Conservation (phyloP, 1,139 yeast genomes). For the Tardiomyces blankii region DNA sequence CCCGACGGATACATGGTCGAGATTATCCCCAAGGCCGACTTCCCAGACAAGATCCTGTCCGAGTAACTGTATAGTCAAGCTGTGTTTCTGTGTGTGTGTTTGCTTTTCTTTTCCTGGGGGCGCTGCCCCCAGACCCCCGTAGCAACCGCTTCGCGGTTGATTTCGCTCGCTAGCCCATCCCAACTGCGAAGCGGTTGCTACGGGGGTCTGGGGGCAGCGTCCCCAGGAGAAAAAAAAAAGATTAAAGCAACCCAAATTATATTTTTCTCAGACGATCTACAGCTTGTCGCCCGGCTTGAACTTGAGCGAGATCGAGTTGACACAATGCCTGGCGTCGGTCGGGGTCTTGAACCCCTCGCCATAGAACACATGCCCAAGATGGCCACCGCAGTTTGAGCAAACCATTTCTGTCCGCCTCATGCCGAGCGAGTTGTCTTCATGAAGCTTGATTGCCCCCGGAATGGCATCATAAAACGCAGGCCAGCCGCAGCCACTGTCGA, state of each 20-base stretch:
- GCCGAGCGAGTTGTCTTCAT: conserved; percentile 54
- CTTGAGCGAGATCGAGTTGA: conserved; percentile 72
- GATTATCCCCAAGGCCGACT: conserved; percentile 37
- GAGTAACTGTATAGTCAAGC: not conserved
- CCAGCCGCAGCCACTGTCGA: conserved; percentile 94
- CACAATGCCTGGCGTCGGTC: conserved; percentile 91
- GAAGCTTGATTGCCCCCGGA: conserved; percentile 60
- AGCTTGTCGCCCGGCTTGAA: conserved; percentile 30
- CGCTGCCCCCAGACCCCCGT: too few relatives aligned
- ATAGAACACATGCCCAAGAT: conserved; percentile 84
- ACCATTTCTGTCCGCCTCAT: conserved; percentile 82
- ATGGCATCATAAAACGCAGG: conserved; percentile 90
- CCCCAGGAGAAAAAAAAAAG: too few relatives aligned
- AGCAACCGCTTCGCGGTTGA: too few relatives aligned
- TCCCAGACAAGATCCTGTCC: conserved; percentile 9
- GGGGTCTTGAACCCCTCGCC: conserved; percentile 93
- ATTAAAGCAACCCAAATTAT: too few relatives aligned
- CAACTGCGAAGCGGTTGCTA: too few relatives aligned
- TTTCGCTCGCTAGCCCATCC: too few relatives aligned
- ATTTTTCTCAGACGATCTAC: too few relatives aligned
- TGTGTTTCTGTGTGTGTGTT: too few relatives aligned
- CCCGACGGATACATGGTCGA: conserved; percentile 92
- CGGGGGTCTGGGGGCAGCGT: too few relatives aligned
- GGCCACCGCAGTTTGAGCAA: conserved; percentile 86
- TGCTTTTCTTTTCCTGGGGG: too few relatives aligned